These are phyloP conservation scores for Plantago rigida DNA, from an alignment of 305 asterid species.

Conservation along the genomic window DNA sequence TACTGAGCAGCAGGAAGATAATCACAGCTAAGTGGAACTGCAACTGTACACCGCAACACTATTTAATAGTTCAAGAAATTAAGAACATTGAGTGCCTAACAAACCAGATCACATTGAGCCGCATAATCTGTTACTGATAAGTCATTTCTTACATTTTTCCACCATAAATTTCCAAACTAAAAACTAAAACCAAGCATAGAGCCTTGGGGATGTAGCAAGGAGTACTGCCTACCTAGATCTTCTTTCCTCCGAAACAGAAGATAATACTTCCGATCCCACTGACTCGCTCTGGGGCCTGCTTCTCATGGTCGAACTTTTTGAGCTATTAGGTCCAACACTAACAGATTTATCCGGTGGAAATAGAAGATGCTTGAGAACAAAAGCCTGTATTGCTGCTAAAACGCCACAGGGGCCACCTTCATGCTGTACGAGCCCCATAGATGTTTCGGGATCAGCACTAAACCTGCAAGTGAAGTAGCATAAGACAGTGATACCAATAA, in stretches of 20 bases:
- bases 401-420: conserved; percentile 99
- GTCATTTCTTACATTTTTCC: conserved; percentile 6
- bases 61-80: too few species aligned
- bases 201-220: not conserved
- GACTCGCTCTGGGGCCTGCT: conserved; percentile 38
- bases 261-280: conserved; percentile 47
- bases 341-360: conserved; percentile 49
- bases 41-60: too few species aligned
- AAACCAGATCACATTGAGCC: not conserved
- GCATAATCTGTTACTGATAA: conserved; percentile 9
- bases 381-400: conserved; percentile 95
- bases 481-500: too few species aligned
- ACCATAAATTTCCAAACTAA: conserved; percentile 9
- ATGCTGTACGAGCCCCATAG: conserved; percentile 93
- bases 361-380: conserved; percentile 74
- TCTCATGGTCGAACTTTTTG: conserved; percentile 26
- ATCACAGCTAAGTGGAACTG: too few species aligned
- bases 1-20: too few species aligned
- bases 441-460: conserved; percentile 84
- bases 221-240: conserved; percentile 51
- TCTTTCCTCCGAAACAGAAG: conserved; percentile 59
- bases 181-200: not conserved
- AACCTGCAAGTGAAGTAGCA: conserved; percentile 43
- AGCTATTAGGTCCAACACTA: conserved; percentile 17
- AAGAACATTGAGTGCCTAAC: not conserved